Conservation (phyloP, 805 yeast species). For the Candida ovalis region DNA sequence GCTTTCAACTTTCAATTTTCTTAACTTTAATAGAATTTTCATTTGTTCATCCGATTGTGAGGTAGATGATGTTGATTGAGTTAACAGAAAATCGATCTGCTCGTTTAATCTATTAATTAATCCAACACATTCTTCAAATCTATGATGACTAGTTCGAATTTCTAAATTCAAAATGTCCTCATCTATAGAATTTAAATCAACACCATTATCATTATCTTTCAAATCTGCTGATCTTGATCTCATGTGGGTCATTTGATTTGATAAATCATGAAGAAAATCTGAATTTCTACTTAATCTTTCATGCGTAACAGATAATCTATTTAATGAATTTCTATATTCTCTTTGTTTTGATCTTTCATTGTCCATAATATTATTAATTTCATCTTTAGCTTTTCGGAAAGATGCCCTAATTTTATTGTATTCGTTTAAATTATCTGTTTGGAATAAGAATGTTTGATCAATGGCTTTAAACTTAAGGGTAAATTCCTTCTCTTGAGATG, state of each 20-base stretch:
- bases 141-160: constrained; percentile 44
- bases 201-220: constrained; percentile 18
- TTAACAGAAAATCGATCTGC: constrained; percentile 14
- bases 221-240: constrained; percentile 50
- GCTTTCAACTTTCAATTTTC: constrained; percentile 24
- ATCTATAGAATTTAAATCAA: constrained; percentile 34
- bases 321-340: constrained; percentile 42
- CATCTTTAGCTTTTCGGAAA: constrained; percentile 59
- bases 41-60: constrained; percentile 18
- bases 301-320: constrained; percentile 32
- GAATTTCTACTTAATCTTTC: constrained; percentile 26
- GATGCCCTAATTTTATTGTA: constrained; percentile 50
- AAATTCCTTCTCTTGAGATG: constrained; percentile 11
- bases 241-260: constrained; percentile 55
- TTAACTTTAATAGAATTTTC: constrained; percentile 10
- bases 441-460: constrained; percentile 46
- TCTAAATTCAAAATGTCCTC: constrained; percentile 49
- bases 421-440: constrained; percentile 58
- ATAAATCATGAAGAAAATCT: constrained; percentile 51
- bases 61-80: too few species aligned
- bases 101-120: constrained; percentile 23
- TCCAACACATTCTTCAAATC: constrained; percentile 41
- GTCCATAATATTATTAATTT: constrained; percentile 51
- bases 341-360: constrained; percentile 43
- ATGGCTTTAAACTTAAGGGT: constrained; percentile 17